Conservation (phyloP, 805 yeast genomes). For the Ogataea minuta region DNA sequence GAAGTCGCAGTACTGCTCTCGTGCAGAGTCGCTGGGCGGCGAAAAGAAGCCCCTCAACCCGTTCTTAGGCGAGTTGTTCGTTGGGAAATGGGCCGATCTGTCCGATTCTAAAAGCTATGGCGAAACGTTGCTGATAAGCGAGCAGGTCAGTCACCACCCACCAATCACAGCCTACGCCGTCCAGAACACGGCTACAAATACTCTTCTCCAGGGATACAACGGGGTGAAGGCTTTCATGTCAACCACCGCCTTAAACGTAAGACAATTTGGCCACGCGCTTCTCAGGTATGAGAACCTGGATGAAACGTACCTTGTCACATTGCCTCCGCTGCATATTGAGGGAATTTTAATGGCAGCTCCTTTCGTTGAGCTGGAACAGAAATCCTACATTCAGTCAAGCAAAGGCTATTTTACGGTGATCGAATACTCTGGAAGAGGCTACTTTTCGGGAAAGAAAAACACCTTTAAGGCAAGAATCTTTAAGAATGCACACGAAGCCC, state of each 20-base stretch:
- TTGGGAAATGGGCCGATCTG: conserved; percentile 78
- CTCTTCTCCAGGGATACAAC: conserved; percentile 81
- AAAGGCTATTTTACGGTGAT: conserved; percentile 70
- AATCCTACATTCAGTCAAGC: conserved; percentile 78
- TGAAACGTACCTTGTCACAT: conserved; percentile 75
- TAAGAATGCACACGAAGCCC: conserved; percentile 48
- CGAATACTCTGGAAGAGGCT: conserved; percentile 90
- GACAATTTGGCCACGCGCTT: conserved; percentile 90
- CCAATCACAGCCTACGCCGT: conserved; percentile 94
- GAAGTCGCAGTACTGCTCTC: conserved; percentile 88
- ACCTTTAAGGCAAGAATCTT: conserved; percentile 82
- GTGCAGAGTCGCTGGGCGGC: conserved; percentile 88
- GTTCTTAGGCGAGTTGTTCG: conserved; percentile 89
- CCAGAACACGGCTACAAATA: conserved; percentile 66
- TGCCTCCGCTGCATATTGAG: conserved; percentile 93
- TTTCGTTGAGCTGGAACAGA: conserved; percentile 90
- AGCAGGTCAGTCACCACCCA: conserved; percentile 97
- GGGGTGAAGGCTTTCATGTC: conserved; percentile 84
- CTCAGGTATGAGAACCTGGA: conserved; percentile 58
- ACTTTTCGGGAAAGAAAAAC: conserved; percentile 93
- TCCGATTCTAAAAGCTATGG: conserved; percentile 53
- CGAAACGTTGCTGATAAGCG: conserved; percentile 75
- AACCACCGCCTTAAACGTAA: conserved; percentile 73
- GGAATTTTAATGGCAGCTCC: conserved; percentile 91
- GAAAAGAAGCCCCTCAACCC: conserved; percentile 98